phyloP scores from a whole-genome alignment of 192 early-diverging fungal species.

The Coemansia sp. region DNA sequence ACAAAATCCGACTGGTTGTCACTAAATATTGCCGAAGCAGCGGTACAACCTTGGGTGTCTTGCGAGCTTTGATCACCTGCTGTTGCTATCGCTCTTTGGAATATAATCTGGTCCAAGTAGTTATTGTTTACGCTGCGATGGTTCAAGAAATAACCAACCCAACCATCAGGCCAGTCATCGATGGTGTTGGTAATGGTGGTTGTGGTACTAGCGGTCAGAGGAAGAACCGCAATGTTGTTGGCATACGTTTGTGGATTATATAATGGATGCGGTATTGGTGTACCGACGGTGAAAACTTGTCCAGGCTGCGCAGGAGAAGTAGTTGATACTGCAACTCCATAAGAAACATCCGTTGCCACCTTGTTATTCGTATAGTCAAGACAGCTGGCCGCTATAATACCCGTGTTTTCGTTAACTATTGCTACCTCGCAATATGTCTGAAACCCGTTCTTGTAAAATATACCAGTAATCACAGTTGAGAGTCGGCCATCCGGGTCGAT shows the following conservation, averaged over 20 bases:
- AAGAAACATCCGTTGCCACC: background rate
- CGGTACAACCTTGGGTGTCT: background rate
- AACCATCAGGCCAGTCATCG: constrained; percentile 9
- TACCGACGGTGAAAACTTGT: background rate
- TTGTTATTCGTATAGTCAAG: constrained; percentile 8
- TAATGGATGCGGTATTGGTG: constrained; percentile 11
- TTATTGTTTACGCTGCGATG: background rate
- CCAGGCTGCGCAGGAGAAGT: background rate
- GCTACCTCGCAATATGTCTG: constrained; percentile 24
- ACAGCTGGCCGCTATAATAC: constrained; percentile 31
- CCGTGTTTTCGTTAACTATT: constrained; percentile 11
- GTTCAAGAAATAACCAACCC: background rate
- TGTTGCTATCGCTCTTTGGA: background rate
- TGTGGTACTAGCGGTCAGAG: background rate
- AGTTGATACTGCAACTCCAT: constrained; percentile 5
- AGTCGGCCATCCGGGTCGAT: background rate
- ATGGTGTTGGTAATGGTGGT: background rate
- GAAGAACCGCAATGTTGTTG: constrained; percentile 18
- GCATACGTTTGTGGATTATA: constrained; percentile 11
- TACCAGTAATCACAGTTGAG: background rate
- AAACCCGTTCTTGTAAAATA: background rate
- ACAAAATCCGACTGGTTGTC: background rate
- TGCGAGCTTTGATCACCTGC: background rate
- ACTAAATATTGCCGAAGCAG: constrained; percentile 6
- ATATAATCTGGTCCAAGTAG: background rate